These are phyloP conservation scores for Eucalyptus erythrocorys DNA, from an alignment of 345 rosid genomes.

Conservation along the genomic window DNA sequence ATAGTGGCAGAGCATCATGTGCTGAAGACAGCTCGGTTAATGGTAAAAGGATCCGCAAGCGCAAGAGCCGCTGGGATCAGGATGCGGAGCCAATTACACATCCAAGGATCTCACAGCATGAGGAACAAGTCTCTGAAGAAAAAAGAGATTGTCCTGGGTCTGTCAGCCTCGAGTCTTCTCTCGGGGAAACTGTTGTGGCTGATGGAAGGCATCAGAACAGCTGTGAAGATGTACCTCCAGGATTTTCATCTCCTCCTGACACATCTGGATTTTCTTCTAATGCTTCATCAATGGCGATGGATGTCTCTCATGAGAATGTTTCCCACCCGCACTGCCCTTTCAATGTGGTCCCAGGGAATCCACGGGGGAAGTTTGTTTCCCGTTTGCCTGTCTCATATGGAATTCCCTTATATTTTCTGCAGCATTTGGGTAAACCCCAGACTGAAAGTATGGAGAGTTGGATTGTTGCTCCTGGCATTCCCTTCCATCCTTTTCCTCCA, in stretches of 20 bases:
- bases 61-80: constrained; percentile 99
- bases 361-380: constrained; percentile 50
- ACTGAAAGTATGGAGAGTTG: constrained; percentile 38
- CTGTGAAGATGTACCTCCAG: constrained; percentile 75
- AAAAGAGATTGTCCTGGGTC: background rate
- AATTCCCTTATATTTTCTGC: constrained; percentile 53
- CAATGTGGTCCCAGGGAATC: constrained; percentile 28
- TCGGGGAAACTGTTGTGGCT: background rate
- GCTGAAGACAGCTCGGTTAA: constrained; percentile 14
- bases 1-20: constrained; percentile 18
- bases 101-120: constrained; percentile 5
- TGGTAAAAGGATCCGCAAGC: constrained; percentile 49
- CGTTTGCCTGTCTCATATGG: constrained; percentile 74
- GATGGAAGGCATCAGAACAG: constrained; percentile 7
- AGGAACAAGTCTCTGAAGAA: constrained; percentile 21
- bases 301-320: constrained; percentile 7
- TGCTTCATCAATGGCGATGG: constrained; percentile 13
- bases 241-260: constrained; percentile 47
- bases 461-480: constrained; percentile 76
- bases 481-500: constrained; percentile 89
- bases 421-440: constrained; percentile 47
- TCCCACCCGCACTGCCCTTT: constrained; percentile 6
- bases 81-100: constrained; percentile 27
- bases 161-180: background rate
- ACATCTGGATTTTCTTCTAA: constrained; percentile 14